Conservation (phyloP, 1,139 yeast genomes). For the Debaryomyces singareniensis region DNA sequence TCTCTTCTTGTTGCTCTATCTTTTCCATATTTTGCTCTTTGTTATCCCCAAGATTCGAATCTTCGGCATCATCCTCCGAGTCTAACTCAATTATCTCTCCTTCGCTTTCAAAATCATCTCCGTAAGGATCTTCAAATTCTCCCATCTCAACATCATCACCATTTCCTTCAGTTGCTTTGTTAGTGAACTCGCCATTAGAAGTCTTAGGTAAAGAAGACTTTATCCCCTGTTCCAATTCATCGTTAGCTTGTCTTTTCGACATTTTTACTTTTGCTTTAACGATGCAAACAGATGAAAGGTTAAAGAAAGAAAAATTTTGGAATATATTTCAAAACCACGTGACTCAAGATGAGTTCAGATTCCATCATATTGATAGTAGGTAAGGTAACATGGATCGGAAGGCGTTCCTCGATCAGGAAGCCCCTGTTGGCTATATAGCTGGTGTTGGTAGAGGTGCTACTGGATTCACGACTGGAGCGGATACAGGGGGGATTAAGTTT, state of each 20-base stretch:
- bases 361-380: not conserved
- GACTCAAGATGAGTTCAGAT: not conserved
- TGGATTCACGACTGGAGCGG: slow-evolving; percentile 84
- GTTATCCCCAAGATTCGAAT: slow-evolving; percentile 21
- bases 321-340: too few species aligned
- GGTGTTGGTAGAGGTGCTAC: slow-evolving; percentile 96
- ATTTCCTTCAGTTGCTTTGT: slow-evolving; percentile 15
- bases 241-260: slow-evolving; percentile 57
- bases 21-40: slow-evolving; percentile 26
- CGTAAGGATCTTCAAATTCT: slow-evolving; percentile 89
- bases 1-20: slow-evolving; percentile 14
- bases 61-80: slow-evolving; percentile 49
- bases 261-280: slow-evolving; percentile 20
- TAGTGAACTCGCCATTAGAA: slow-evolving; percentile 16
- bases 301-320: slow-evolving; percentile 3
- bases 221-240: slow-evolving; percentile 24
- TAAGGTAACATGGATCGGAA: slow-evolving; percentile 37
- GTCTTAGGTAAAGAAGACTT: slow-evolving; percentile 28
- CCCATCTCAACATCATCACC: slow-evolving; percentile 61
- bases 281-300: slow-evolving; percentile 1
- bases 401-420: slow-evolving; percentile 75
- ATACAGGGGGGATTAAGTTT: slow-evolving; percentile 47
- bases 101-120: slow-evolving; percentile 92
- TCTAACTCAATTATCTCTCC: slow-evolving; percentile 81
- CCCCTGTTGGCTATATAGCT: slow-evolving; percentile 88